phyloP scores from a whole-genome alignment of 306 rosid genomes.

The Lagenaria siceraria region DNA sequence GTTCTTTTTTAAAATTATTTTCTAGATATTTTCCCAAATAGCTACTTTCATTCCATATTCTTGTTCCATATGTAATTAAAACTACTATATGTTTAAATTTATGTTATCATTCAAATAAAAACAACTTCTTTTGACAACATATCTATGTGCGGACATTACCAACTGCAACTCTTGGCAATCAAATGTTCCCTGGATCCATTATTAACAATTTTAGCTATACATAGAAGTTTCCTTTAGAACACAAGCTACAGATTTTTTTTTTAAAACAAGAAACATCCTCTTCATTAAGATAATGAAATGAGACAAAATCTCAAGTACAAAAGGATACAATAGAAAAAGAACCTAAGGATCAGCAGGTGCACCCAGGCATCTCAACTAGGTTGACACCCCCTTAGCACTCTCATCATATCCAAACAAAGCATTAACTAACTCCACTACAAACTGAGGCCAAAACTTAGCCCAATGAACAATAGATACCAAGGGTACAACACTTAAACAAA shows the following conservation, averaged over 20 bases:
- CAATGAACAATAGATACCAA: too few species aligned
- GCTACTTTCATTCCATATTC: background rate
- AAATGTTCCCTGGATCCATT: background rate
- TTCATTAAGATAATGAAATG: too few species aligned
- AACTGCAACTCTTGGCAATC: background rate
- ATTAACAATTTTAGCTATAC: background rate
- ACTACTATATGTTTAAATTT: background rate
- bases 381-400: too few species aligned
- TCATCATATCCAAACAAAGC: too few species aligned
- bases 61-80: background rate
- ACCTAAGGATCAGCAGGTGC: too few species aligned
- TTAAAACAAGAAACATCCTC: too few species aligned
- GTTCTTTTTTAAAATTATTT: background rate
- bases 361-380: too few species aligned
- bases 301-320: too few species aligned
- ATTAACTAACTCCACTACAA: too few species aligned
- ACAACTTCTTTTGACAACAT: background rate
- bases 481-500: too few species aligned
- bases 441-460: too few species aligned
- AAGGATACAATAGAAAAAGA: too few species aligned
- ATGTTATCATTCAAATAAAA: background rate
- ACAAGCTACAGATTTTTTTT: background rate
- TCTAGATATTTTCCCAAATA: background rate
- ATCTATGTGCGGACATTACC: background rate
- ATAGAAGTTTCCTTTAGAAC: background rate